A percentile compares a stretch with the other conserved stretches of the same genome.
Evolutionary conservation across 2,329 filamentous ascomycete species (phyloP).

Genomic region (Celoporthe dispersa): DNA sequence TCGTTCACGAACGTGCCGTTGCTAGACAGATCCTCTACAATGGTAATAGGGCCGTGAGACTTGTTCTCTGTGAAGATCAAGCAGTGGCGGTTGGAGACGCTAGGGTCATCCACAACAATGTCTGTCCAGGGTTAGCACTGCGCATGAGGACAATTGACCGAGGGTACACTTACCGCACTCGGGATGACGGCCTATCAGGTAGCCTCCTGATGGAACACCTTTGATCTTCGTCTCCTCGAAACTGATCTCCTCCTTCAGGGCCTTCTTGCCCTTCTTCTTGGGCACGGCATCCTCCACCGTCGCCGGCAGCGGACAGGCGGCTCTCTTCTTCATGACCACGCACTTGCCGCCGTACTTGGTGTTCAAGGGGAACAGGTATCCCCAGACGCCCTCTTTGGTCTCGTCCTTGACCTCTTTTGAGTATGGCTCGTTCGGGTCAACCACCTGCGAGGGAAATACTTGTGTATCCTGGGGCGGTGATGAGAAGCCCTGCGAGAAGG

Average conservation of each 20-base stretch:
- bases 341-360: slow-evolving; percentile 68
- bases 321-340: slow-evolving; percentile 74
- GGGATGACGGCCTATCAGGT: slow-evolving; percentile 87
- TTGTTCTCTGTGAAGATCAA: slow-evolving; percentile 44
- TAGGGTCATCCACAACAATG: slow-evolving; percentile 73
- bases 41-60: slow-evolving; percentile 59
- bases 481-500: slow-evolving; percentile 44
- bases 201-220: slow-evolving; percentile 75
- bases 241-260: slow-evolving; percentile 58
- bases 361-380: slow-evolving; percentile 86
- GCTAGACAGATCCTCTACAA: slow-evolving; percentile 90
- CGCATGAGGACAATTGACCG: slow-evolving; percentile 7
- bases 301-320: slow-evolving; percentile 67
- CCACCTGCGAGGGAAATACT: slow-evolving; percentile 68
- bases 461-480: slow-evolving; percentile 73
- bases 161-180: slow-evolving; percentile 76
- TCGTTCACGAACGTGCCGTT: slow-evolving; percentile 98
- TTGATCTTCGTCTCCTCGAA: slow-evolving; percentile 67
- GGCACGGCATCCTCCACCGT: slow-evolving; percentile 46
- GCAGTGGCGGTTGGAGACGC: slow-evolving; percentile 86
- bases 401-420: slow-evolving; percentile 87
- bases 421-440: slow-evolving; percentile 72
- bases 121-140: slow-evolving; percentile 50
- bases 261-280: slow-evolving; percentile 50
- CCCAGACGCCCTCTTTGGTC: slow-evolving; percentile 86